Conservation (phyloP, 2,329 filamentous ascomycete genomes). For the Ceratocystis smalleyi region DNA sequence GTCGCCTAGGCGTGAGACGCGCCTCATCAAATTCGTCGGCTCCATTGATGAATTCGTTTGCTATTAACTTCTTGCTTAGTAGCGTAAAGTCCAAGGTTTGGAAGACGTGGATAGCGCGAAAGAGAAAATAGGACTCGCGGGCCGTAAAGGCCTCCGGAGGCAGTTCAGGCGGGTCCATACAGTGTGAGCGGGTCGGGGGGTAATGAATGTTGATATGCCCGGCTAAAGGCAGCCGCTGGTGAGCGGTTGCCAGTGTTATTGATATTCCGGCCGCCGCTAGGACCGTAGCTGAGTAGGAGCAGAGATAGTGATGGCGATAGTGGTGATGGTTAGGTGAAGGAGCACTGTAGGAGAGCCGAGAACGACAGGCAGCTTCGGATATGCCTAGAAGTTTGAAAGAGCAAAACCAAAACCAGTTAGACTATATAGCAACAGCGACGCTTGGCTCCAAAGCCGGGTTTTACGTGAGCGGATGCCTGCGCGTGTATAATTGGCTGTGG, state of each 20-base stretch:
- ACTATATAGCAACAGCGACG: not conserved
- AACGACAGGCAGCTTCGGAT: no score
- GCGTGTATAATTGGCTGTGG: not conserved
- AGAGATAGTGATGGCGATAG: not conserved
- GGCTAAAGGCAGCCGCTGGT: slow-evolving; percentile 3
- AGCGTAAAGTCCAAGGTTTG: slow-evolving; percentile 49
- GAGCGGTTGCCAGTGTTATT: slow-evolving; percentile 5
- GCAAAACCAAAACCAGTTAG: not conserved
- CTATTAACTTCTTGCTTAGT: slow-evolving; percentile 60
- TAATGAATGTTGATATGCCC: not conserved
- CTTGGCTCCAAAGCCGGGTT: not conserved
- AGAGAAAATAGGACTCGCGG: slow-evolving; percentile 73
- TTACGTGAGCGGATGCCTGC: not conserved
- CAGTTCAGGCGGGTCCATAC: slow-evolving; percentile 16
- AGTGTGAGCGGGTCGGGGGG: slow-evolving; percentile 5
- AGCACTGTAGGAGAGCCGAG: not conserved
- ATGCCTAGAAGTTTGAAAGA: no score
- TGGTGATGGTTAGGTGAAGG: not conserved
- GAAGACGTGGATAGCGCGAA: slow-evolving; percentile 62
- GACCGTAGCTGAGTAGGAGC: not conserved
- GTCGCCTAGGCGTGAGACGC: slow-evolving; percentile 59
- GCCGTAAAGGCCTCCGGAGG: slow-evolving; percentile 47
- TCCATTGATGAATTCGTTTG: slow-evolving; percentile 55
- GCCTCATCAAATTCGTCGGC: slow-evolving; percentile 55
- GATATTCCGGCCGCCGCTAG: not conserved